A percentile compares a stretch with the other conserved stretches of the same genome.
Evolutionary conservation across 441 rosid species (phyloP).

Genomic region (Codiaeum variegatum): DNA sequence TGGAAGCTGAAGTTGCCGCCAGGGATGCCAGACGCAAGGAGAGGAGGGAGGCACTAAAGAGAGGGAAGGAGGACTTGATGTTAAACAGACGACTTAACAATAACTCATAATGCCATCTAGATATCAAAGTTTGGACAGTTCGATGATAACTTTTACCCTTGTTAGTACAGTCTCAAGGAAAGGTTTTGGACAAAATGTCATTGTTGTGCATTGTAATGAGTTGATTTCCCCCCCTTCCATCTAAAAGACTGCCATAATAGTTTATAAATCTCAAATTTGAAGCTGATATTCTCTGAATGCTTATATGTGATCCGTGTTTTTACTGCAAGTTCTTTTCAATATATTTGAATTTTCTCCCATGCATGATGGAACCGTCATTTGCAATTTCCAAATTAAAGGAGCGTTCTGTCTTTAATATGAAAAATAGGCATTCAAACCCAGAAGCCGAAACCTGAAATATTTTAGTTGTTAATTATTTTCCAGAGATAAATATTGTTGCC

Average conservation of each 20-base stretch:
- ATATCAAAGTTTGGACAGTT: neutral
- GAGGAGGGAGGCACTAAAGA: constrained; percentile 39
- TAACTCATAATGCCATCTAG: constrained; percentile 4
- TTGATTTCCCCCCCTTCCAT: no score
- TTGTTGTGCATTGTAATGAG: neutral
- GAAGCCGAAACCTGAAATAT: no score
- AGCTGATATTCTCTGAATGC: neutral
- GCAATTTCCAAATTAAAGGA: no score
- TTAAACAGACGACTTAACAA: constrained; percentile 3
- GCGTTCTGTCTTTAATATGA: no score
- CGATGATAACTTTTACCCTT: neutral
- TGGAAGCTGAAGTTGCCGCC: constrained; percentile 32
- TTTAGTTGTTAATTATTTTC: neutral
- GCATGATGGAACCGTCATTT: no score
- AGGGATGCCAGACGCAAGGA: constrained; percentile 35
- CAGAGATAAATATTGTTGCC: neutral
- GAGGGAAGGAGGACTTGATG: constrained; percentile 29
- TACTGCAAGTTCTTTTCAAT: neutral
- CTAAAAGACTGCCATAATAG: neutral
- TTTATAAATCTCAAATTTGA: neutral
- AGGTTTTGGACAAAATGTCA: neutral
- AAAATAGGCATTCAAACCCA: no score
- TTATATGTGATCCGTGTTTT: neutral
- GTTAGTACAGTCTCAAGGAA: neutral
- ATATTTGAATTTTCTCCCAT: no score